These are phyloP conservation scores for Arabidopsis hybrid DNA, from an alignment of 441 rosid species.

Conservation along the genomic window DNA sequence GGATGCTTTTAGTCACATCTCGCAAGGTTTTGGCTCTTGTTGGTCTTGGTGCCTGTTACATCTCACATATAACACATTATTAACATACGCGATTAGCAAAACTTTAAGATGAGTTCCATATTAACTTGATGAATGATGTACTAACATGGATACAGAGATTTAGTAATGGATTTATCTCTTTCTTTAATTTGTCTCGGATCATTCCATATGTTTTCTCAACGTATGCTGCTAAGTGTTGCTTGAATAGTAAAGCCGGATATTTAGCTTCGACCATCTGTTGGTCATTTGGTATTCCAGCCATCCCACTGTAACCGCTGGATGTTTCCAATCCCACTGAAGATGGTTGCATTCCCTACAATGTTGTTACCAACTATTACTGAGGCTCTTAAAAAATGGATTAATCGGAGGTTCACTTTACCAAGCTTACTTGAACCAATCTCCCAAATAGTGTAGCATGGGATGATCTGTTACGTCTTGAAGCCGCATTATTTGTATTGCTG, in stretches of 20 bases:
- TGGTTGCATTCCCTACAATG: slow-evolving; percentile 57
- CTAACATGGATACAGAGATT: slow-evolving; percentile 74
- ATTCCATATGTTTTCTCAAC: slow-evolving; percentile 79
- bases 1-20: slow-evolving; percentile 56
- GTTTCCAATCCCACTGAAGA: slow-evolving; percentile 56
- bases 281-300: slow-evolving; percentile 55
- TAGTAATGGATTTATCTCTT: slow-evolving; percentile 68
- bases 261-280: slow-evolving; percentile 72
- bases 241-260: slow-evolving; percentile 80
- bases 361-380: slow-evolving; percentile 25
- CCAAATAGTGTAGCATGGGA: slow-evolving; percentile 61
- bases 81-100: slow-evolving; percentile 1
- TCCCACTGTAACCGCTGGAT: slow-evolving; percentile 63
- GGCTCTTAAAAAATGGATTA: slow-evolving; percentile 22
- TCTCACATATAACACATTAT: slow-evolving; percentile 30
- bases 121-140: slow-evolving; percentile 27
- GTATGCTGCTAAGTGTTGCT: slow-evolving; percentile 79
- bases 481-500: slow-evolving; percentile 49
- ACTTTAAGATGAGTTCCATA: slow-evolving; percentile 14
- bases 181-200: slow-evolving; percentile 71
- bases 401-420: slow-evolving; percentile 27
- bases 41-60: slow-evolving; percentile 64
- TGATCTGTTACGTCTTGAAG: slow-evolving; percentile 54
- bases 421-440: slow-evolving; percentile 63
- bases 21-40: slow-evolving; percentile 52